Conservation (phyloP, 2,329 filamentous ascomycete species). For the Ceratocystis papillata region DNA sequence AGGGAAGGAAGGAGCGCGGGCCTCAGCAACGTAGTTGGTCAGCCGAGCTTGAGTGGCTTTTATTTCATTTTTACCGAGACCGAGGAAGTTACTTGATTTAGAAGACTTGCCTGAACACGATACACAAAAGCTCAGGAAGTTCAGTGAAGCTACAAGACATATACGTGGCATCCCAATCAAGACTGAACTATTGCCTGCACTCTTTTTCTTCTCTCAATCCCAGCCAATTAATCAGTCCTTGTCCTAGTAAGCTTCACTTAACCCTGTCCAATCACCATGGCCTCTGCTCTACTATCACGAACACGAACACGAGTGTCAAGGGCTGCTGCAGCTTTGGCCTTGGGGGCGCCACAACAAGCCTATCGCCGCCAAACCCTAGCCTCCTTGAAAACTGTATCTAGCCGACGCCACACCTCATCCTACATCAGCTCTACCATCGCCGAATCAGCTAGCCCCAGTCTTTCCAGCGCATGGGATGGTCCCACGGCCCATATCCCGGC, state of each 20-base stretch:
- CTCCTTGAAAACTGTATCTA: background rate
- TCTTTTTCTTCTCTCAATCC: background rate
- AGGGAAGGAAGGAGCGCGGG: background rate
- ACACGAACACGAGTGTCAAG: conserved; percentile 2
- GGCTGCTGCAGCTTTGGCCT: background rate
- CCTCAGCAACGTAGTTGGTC: background rate
- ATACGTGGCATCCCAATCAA: background rate
- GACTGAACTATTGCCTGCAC: no score
- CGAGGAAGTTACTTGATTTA: background rate
- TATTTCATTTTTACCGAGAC: background rate
- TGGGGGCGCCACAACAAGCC: background rate
- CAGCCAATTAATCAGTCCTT: background rate
- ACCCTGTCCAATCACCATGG: background rate
- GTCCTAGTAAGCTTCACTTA: background rate
- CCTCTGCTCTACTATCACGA: background rate
- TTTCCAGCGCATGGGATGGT: conserved; percentile 11
- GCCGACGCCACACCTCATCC: conserved; percentile 2
- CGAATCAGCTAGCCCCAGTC: background rate
- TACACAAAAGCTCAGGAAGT: background rate
- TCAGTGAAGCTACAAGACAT: background rate
- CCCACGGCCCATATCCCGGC: conserved; percentile 8
- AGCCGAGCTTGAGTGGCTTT: background rate
- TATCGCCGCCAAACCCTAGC: background rate
- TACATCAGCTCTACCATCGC: background rate
- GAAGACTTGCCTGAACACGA: background rate